Percentiles rank a stretch among this genome's conserved stretches.
phyloP scores from a whole-genome alignment of 345 rosid species.

The Euphorbia peplus region DNA sequence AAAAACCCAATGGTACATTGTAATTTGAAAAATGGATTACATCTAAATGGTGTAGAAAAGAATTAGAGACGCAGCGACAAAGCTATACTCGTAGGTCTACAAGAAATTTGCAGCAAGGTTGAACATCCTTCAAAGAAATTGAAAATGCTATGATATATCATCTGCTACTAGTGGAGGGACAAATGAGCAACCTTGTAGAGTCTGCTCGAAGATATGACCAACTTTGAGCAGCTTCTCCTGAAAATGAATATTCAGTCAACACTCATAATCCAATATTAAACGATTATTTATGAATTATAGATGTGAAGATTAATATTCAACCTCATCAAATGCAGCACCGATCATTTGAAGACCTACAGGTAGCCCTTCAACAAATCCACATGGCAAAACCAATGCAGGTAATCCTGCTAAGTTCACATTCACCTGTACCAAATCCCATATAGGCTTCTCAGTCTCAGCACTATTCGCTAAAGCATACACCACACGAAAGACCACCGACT shows the following conservation, averaged over 20 bases:
- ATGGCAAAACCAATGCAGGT: constrained; percentile 90
- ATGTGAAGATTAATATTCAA: constrained; percentile 23
- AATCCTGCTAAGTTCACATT: constrained; percentile 89
- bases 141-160: neutral
- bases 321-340: constrained; percentile 90
- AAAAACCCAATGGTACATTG: no score
- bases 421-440: constrained; percentile 51
- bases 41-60: no score
- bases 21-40: no score
- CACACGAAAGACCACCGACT: no score
- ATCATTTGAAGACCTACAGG: constrained; percentile 97
- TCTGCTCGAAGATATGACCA: constrained; percentile 90
- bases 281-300: no score
- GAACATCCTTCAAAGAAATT: no score
- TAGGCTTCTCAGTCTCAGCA: no score
- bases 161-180: constrained; percentile 57
- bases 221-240: constrained; percentile 74
- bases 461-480: no score
- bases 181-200: constrained; percentile 60
- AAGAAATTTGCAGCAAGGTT: no score
- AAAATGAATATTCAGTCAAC: constrained; percentile 2
- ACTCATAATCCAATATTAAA: neutral
- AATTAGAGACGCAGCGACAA: no score
- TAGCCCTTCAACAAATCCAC: constrained; percentile 81
- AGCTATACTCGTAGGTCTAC: no score